Base-by-base conservation (phyloP, 495 filamentous ascomycete genomes). In the Aspergillus coremiiformis region DNA sequence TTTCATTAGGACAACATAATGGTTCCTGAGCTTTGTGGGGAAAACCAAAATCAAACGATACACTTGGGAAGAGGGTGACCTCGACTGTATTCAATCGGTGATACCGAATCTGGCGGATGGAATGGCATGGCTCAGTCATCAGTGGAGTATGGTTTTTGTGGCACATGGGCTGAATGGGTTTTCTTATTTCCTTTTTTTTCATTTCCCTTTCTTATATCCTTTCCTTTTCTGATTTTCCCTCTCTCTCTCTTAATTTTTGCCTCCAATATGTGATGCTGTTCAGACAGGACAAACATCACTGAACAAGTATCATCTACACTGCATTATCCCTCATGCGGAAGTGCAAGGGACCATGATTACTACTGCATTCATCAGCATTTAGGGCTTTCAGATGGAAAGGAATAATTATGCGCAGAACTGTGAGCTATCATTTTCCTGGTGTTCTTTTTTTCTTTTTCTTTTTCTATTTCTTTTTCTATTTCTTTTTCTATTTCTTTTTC, bases 321-420 rank as follows among this genome's bases (percentile, higher is more conserved):
- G 50, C 11, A 46, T n/a, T n/a, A 42, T 44, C 53, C 61, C 74
- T 75, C 54, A 55, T 62, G 53, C 70, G 67, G 44, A 65, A 72
- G 52, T 49, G 52, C 54, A 51, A 46, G 11, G 43, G 43, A 5
- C 32, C 32, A 35, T 35, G 14, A 27, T 27, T 27, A 43, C 41
- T 43, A 43, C 41, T 24, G 29, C 43, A 45, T 24, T 45, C 43
- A 21, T 27, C 24, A 15, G 29, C 43, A 45, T 45, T 45, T 45
- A 44, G 43, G 43, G 43, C 14, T 45, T 24, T 45, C 14, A 23
- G 43, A 45, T 19, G 43, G 43, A 30, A 19, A 11, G 43, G 43
- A 45, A 45, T 23, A 21, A 44, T 8, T 23, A 35, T 33, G 21
- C 8, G 20, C 21, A 26, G 11, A 56, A 56, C 54, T 17, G 55